A percentile compares a stretch with the other conserved stretches of the same genome.
phyloP scores from a whole-genome alignment of 768 basidiomycete species.

The Boletus vinaceobasis region DNA sequence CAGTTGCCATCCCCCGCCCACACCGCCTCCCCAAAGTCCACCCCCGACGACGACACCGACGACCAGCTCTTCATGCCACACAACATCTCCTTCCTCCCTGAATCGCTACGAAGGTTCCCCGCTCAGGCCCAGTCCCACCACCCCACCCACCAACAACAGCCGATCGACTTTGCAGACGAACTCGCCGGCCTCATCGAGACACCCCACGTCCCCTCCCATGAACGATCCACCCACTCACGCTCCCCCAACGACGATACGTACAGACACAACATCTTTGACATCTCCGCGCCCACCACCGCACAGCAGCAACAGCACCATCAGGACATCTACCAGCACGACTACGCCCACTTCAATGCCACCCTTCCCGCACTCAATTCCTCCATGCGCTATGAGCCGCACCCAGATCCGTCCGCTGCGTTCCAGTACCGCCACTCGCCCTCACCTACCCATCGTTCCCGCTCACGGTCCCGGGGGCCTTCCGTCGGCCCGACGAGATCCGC shows the following conservation, averaged over 20 bases:
- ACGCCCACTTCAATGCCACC: slow-evolving; percentile 46
- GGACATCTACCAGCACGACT: slow-evolving; percentile 31
- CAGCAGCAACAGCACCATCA: slow-evolving; percentile 33
- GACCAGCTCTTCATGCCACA: slow-evolving; percentile 43
- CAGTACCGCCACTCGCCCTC: slow-evolving; percentile 29
- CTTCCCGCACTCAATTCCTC: slow-evolving; percentile 50
- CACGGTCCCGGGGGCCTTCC: slow-evolving; percentile 35
- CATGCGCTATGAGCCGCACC: slow-evolving; percentile 49
- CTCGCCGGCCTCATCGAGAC: slow-evolving; percentile 56
- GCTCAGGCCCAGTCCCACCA: slow-evolving; percentile 16
- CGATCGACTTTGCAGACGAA: slow-evolving; percentile 66
- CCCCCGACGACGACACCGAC: slow-evolving; percentile 29
- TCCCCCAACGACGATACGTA: slow-evolving; percentile 41
- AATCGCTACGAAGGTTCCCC: slow-evolving; percentile 54
- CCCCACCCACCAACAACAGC: slow-evolving; percentile 7
- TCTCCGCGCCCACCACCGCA: slow-evolving; percentile 45
- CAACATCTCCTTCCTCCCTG: slow-evolving; percentile 46
- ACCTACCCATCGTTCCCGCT: slow-evolving; percentile 42
- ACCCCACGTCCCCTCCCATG: slow-evolving; percentile 33
- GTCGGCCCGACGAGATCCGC: slow-evolving; percentile 53
- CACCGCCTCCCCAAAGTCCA: slow-evolving; percentile 26
- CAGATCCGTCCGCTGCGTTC: slow-evolving; percentile 27
- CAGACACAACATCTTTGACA: slow-evolving; percentile 61
- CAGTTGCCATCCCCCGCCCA: slow-evolving; percentile 51
- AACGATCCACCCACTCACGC: slow-evolving; percentile 42